Conservation (phyloP, 2,329 filamentous ascomycete genomes). For the Pseudopithomyces maydicus region DNA sequence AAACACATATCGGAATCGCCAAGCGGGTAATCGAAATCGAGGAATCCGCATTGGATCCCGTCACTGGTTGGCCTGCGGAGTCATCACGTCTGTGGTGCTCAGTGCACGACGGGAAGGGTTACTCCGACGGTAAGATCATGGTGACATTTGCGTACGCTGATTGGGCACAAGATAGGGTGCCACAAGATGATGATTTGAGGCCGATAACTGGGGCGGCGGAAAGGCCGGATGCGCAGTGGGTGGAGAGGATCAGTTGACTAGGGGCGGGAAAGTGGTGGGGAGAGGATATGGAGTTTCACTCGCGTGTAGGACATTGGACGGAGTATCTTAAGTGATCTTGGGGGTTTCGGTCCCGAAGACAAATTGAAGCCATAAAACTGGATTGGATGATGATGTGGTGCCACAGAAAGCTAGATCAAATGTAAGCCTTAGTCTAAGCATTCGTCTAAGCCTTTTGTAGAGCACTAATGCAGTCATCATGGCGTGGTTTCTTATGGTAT, state of each 20-base stretch:
- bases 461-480: no score
- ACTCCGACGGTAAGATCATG: slow-evolving; percentile 1
- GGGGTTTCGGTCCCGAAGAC: not conserved
- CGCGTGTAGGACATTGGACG: not conserved
- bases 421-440: no score
- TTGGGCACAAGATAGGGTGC: not conserved
- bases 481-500: no score
- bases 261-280: not conserved
- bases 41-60: slow-evolving; percentile 16
- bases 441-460: no score
- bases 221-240: slow-evolving; percentile 5
- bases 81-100: slow-evolving; percentile 3
- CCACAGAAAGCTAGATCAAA: no score
- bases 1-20: slow-evolving; percentile 9
- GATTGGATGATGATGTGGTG: no score
- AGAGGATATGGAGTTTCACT: not conserved
- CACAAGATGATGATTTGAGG: not conserved
- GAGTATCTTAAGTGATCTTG: not conserved
- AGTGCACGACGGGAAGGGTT: not conserved
- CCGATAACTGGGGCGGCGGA: not conserved
- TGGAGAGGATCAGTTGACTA: slow-evolving; percentile 3
- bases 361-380: no score
- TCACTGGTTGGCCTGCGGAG: slow-evolving; percentile 14
- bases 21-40: slow-evolving; percentile 19
- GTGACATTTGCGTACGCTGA: slow-evolving; percentile 5